Evolutionary conservation across 2,329 filamentous ascomycete species (phyloP).

Genomic region (Sporothrix dimorphospora): DNA sequence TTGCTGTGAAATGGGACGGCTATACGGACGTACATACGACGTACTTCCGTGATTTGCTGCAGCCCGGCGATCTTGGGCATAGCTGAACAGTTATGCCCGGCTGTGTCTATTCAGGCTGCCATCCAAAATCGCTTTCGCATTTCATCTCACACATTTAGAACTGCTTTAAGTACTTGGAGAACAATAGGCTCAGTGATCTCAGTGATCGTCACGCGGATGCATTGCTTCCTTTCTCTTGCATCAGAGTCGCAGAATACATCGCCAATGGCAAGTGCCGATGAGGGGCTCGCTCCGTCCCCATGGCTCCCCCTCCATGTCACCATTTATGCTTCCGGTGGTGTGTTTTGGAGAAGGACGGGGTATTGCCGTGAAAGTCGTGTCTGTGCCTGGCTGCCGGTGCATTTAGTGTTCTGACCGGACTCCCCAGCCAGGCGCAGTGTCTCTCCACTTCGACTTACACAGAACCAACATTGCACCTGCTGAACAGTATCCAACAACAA

Average conservation of each 20-base stretch:
- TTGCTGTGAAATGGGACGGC: too few species aligned
- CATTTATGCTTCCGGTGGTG: constrained; percentile 13
- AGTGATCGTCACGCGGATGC: background rate
- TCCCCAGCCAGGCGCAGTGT: background rate
- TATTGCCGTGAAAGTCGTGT: background rate
- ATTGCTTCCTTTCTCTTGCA: background rate
- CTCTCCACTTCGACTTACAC: constrained; percentile 1
- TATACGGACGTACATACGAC: too few species aligned
- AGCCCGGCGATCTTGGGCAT: too few species aligned
- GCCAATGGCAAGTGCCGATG: constrained; percentile 5
- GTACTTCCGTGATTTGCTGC: too few species aligned
- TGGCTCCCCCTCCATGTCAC: constrained; percentile 11
- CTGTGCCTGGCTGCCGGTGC: background rate
- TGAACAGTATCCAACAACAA: background rate
- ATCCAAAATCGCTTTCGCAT: too few species aligned
- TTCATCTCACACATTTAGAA: too few species aligned
- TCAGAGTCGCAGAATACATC: background rate
- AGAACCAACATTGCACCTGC: too few species aligned
- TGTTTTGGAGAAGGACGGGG: background rate
- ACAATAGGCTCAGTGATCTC: too few species aligned
- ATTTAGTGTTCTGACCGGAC: background rate
- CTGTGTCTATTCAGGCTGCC: too few species aligned
- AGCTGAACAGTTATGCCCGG: too few species aligned
- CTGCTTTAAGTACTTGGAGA: too few species aligned
- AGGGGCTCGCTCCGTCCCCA: background rate